phyloP scores from a whole-genome alignment of 371 early-diverging fungal genomes.

The Basidiobolus meristosporus region DNA sequence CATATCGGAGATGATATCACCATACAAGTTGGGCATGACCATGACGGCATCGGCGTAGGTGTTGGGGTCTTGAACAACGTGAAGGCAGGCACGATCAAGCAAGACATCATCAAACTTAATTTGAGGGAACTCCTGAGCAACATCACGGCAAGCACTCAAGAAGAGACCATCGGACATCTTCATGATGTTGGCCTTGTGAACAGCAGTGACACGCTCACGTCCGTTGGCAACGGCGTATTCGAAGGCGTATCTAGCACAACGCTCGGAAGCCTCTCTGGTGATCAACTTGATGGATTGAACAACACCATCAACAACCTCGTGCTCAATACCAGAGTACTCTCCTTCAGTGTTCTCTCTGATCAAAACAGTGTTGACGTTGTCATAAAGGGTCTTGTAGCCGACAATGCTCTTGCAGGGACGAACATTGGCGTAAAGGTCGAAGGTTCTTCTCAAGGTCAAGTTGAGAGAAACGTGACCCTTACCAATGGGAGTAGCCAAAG shows the following conservation, averaged over 20 bases:
- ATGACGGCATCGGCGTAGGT: constrained; percentile 82
- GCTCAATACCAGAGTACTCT: constrained; percentile 97
- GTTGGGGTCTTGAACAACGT: constrained; percentile 79
- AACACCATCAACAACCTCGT: constrained; percentile 88
- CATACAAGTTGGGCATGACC: constrained; percentile 99
- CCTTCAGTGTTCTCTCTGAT: constrained; percentile 99
- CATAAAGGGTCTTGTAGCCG: constrained; percentile 90
- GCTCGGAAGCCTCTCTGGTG: constrained; percentile 85
- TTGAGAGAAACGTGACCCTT: constrained; percentile 97
- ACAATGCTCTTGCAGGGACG: constrained; percentile 90
- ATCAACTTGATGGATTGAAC: constrained; percentile 98
- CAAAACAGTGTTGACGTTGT: constrained; percentile 90
- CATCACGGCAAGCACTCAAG: constrained; percentile 79
- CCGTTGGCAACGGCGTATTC: constrained; percentile 79
- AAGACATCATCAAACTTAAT: constrained; percentile 81
- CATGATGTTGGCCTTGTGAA: constrained; percentile 95
- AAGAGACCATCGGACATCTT: constrained; percentile 94
- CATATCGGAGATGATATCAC: constrained; percentile 95
- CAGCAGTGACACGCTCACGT: constrained; percentile 80
- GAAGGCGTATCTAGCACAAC: constrained; percentile 89
- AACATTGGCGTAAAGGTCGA: constrained; percentile 96
- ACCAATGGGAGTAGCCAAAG: constrained; percentile 93
- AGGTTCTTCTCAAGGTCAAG: constrained; percentile 86
- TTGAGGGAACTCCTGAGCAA: constrained; percentile 80
- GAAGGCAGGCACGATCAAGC: constrained; percentile 85